Conservation (phyloP, 2,329 filamentous ascomycete genomes). For the Neonectria sp. region DNA sequence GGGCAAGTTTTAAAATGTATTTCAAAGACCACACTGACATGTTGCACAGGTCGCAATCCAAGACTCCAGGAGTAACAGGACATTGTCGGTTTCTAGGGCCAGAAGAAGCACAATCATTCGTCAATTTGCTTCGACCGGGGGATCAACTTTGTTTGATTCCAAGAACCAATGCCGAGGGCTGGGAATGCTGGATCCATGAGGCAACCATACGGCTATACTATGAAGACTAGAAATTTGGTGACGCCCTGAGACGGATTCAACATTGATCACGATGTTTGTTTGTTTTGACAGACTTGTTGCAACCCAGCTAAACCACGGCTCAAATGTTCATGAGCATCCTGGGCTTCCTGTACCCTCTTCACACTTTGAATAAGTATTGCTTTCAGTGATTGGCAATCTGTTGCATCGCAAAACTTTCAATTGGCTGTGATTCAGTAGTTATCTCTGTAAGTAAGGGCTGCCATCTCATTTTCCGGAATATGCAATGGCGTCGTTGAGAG, state of each 20-base stretch:
- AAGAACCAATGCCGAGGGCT: not conserved
- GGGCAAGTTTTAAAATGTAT: not conserved
- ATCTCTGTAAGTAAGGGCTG: no score
- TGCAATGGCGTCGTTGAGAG: no score
- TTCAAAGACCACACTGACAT: not conserved
- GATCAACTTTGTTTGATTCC: not conserved
- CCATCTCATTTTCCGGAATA: no score
- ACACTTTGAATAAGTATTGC: no score
- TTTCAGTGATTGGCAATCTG: no score
- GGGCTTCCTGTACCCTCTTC: no score
- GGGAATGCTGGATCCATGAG: not conserved
- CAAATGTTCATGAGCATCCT: no score
- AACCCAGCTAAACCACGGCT: no score
- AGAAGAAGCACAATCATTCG: not conserved
- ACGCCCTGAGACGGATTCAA: not conserved
- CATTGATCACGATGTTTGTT: no score
- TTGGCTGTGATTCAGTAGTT: no score
- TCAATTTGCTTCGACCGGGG: not conserved
- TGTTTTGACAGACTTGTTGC: no score
- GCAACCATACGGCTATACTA: not conserved
- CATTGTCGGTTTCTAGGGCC: not conserved
- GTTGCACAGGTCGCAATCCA: not conserved
- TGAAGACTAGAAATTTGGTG: not conserved
- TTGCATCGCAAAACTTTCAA: no score
- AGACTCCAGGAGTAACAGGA: not conserved